Conservation (phyloP, 129 eudicot genomes). For the Centrapalus pauciflorus region DNA sequence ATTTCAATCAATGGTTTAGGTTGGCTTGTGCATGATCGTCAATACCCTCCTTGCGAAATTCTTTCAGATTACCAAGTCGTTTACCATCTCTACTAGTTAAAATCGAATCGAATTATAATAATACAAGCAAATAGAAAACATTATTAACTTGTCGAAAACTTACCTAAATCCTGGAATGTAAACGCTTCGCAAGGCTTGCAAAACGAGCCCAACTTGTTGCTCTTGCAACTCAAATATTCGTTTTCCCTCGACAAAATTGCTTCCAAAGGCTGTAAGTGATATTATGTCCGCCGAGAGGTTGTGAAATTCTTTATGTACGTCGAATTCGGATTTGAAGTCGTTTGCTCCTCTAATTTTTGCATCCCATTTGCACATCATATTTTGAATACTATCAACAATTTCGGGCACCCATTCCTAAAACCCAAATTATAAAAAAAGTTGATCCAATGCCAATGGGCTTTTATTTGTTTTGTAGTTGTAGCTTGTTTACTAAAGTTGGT, state of each 20-base stretch:
- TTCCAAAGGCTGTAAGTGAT: slow-evolving; percentile 82
- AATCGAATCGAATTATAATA: background rate
- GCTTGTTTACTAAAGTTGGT: too few relatives aligned
- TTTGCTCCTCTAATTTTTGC: slow-evolving; percentile 25
- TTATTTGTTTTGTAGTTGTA: background rate
- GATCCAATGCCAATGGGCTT: background rate
- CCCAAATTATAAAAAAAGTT: background rate
- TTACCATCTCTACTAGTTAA: too few relatives aligned
- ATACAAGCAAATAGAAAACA: too few relatives aligned
- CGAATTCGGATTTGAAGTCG: slow-evolving; percentile 48
- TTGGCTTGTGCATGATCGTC: too few relatives aligned
- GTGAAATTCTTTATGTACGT: slow-evolving; percentile 62
- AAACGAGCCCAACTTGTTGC: slow-evolving; percentile 53
- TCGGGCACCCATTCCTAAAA: slow-evolving; percentile 77
- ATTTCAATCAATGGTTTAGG: too few relatives aligned
- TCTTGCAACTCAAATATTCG: slow-evolving; percentile 72
- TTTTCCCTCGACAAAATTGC: slow-evolving; percentile 69
- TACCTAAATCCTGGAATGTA: slow-evolving; percentile 86
- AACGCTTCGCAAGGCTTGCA: slow-evolving; percentile 58
- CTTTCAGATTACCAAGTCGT: too few relatives aligned
- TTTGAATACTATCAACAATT: slow-evolving; percentile 56
- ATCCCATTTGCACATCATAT: slow-evolving; percentile 64
- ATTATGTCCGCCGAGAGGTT: slow-evolving; percentile 72
- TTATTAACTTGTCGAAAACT: background rate
- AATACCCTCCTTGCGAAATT: too few relatives aligned